Percentiles rank a stretch among this genome's conserved stretches.
Evolutionary conservation across 257 asterid genomes (phyloP).

Genomic region (Solanum medicagineum): DNA sequence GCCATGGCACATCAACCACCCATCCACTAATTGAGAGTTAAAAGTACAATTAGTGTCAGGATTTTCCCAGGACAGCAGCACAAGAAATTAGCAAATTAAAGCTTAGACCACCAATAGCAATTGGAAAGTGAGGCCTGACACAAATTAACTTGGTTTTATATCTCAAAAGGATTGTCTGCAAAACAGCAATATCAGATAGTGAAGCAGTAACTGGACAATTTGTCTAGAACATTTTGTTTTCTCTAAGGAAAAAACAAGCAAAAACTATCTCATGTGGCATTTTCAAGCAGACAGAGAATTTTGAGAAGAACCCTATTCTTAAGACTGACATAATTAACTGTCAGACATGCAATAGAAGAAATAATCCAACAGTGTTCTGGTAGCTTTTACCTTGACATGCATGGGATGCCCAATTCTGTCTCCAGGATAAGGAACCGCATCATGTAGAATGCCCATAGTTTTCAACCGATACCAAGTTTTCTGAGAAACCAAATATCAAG

Average conservation of each 20-base stretch:
- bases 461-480: conserved; percentile 88
- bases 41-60: neutral
- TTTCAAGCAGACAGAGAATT: neutral
- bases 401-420: conserved; percentile 62
- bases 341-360: neutral
- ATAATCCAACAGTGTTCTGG: neutral
- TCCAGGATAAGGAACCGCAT: conserved; percentile 60
- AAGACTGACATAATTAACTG: neutral
- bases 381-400: conserved; percentile 69
- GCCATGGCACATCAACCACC: neutral
- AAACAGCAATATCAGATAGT: neutral
- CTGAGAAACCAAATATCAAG: conserved; percentile 21
- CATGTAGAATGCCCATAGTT: conserved; percentile 58
- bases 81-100: neutral
- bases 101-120: neutral
- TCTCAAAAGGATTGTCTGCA: neutral
- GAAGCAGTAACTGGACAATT: neutral
- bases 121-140: neutral
- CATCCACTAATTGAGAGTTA: neutral
- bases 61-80: neutral
- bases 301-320: neutral
- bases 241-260: neutral
- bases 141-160: neutral
- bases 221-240: neutral
- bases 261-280: neutral